Evolutionary conservation across 2,329 filamentous ascomycete species (phyloP).

Genomic region (Epichloe scottii): DNA sequence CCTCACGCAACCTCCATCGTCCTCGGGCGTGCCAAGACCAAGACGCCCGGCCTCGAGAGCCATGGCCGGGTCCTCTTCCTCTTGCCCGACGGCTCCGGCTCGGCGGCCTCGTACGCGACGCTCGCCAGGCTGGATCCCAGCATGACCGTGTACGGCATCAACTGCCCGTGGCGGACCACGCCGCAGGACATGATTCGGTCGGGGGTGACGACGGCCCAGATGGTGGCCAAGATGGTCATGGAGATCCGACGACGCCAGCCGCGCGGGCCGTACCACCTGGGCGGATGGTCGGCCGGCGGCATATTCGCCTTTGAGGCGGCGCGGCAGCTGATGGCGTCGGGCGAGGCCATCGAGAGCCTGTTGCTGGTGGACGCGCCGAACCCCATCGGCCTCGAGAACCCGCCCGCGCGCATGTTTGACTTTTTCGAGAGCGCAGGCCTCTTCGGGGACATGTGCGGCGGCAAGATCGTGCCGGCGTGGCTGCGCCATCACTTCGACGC

Average conservation of each 20-base stretch:
- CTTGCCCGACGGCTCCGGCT: conserved; percentile 19
- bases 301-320: conserved; percentile 59
- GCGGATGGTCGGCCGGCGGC: conserved; percentile 68
- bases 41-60: background rate
- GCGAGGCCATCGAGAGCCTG: conserved; percentile 45
- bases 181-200: background rate
- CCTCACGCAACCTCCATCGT: background rate
- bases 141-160: conserved; percentile 5
- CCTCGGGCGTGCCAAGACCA: background rate
- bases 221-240: background rate
- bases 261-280: conserved; percentile 12
- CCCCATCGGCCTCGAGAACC: conserved; percentile 54
- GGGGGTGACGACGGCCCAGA: background rate
- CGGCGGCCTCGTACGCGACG: conserved; percentile 15
- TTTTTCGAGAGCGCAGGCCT: conserved; percentile 59
- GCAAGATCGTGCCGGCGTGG: conserved; percentile 53
- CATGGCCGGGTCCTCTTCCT: conserved; percentile 10
- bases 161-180: conserved; percentile 13
- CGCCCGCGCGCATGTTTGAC: conserved; percentile 49
- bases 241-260: conserved; percentile 7
- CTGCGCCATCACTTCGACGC: conserved; percentile 61
- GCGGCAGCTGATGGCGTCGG: conserved; percentile 43
- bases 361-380: conserved; percentile 56
- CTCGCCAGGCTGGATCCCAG: background rate
- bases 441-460: conserved; percentile 40